Percentiles rank a stretch among this genome's conserved stretches.
phyloP scores from a whole-genome alignment of 2,329 filamentous ascomycete genomes.

The Colletotrichum tropicale region DNA sequence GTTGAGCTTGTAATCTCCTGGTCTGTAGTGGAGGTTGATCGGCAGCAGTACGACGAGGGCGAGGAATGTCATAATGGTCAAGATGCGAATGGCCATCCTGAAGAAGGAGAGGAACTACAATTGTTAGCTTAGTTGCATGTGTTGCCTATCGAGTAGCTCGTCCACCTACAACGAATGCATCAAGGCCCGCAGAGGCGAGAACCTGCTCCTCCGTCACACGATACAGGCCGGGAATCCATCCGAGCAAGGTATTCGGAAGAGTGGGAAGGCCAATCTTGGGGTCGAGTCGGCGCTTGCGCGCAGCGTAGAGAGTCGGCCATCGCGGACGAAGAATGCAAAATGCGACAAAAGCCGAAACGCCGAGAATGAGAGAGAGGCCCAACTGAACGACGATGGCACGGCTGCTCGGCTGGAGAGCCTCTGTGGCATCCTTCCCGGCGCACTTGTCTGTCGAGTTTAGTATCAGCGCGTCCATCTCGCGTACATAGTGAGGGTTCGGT shows the following conservation, averaged over 20 bases:
- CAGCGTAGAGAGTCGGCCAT: slow-evolving; percentile 91
- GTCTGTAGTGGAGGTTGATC: slow-evolving; percentile 74
- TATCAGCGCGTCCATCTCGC: slow-evolving; percentile 14
- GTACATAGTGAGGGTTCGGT: not conserved
- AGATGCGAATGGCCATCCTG: slow-evolving; percentile 89
- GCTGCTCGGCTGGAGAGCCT: slow-evolving; percentile 27
- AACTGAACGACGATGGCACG: slow-evolving; percentile 65
- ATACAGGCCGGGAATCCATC: slow-evolving; percentile 90
- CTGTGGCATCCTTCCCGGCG: slow-evolving; percentile 22
- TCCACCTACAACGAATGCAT: slow-evolving; percentile 82
- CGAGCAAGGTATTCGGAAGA: slow-evolving; percentile 83
- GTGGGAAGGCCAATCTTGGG: slow-evolving; percentile 68
- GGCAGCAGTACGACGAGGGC: slow-evolving; percentile 82
- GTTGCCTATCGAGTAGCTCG: not conserved
- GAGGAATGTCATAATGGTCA: slow-evolving; percentile 81
- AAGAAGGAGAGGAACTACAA: slow-evolving; percentile 85
- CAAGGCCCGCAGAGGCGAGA: slow-evolving; percentile 85
- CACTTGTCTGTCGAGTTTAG: slow-evolving; percentile 21
- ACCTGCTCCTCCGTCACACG: slow-evolving; percentile 88
- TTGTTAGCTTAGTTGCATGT: not conserved
- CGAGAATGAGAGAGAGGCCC: slow-evolving; percentile 72
- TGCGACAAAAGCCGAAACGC: slow-evolving; percentile 71
- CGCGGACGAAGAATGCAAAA: slow-evolving; percentile 87
- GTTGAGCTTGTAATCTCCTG: slow-evolving; percentile 4
- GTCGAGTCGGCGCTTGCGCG: slow-evolving; percentile 78